Conservation (phyloP, 305 asterid genomes). For the Salvia sclarea region DNA sequence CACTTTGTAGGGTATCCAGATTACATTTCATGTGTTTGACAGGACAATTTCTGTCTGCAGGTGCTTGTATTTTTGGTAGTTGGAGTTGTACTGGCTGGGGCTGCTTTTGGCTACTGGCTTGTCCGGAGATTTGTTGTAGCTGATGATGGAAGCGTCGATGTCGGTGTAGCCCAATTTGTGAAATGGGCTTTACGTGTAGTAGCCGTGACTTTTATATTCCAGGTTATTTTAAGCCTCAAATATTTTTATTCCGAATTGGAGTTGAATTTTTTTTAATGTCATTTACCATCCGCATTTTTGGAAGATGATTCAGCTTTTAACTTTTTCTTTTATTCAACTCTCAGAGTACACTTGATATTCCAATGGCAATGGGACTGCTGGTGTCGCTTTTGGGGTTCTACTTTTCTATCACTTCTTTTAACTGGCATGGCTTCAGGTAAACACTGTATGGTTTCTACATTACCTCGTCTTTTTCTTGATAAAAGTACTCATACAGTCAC, state of each 20-base stretch:
- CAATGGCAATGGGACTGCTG: conserved; percentile 57
- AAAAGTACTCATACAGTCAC: not conserved
- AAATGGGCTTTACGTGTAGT: conserved; percentile 82
- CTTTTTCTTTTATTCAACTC: conserved; percentile 30
- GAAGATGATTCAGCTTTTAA: conserved; percentile 24
- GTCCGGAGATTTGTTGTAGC: conserved; percentile 78
- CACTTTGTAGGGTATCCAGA: not conserved
- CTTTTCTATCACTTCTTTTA: conserved; percentile 42
- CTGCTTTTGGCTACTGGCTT: conserved; percentile 90
- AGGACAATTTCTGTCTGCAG: conserved; percentile 42
- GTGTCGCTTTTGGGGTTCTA: conserved; percentile 43
- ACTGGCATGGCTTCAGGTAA: conserved; percentile 45
- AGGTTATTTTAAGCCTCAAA: conserved; percentile 49
- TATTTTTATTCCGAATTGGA: not conserved
- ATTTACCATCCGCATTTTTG: not conserved
- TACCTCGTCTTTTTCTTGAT: conserved; percentile 22
- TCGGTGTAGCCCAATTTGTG: conserved; percentile 78
- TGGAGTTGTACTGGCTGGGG: conserved; percentile 80
- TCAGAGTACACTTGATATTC: conserved; percentile 81
- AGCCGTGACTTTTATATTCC: conserved; percentile 69
- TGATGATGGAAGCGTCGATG: conserved; percentile 83
- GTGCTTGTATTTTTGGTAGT: conserved; percentile 68
- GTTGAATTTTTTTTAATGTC: not conserved
- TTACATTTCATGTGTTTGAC: not conserved
- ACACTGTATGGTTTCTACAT: conserved; percentile 29